These are phyloP conservation scores for Linaria vulgaris DNA, from an alignment of 257 asterid species.

Conservation along the genomic window DNA sequence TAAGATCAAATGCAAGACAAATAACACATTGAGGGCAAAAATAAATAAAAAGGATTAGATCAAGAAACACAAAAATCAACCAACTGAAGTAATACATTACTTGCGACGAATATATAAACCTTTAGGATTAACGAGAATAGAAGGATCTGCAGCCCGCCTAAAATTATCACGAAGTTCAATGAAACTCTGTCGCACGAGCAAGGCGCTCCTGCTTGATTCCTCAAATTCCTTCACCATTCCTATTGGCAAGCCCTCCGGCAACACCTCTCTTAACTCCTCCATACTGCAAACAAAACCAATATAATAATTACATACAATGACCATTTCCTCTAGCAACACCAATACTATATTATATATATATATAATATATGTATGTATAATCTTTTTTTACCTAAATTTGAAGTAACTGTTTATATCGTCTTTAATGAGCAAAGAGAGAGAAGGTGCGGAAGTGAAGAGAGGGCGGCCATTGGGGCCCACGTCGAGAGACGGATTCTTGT, in stretches of 20 bases:
- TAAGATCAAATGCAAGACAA: slow-evolving; percentile 3
- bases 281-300: slow-evolving; percentile 43
- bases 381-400: slow-evolving; percentile 57
- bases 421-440: slow-evolving; percentile 55
- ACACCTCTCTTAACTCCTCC: slow-evolving; percentile 58
- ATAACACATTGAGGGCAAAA: slow-evolving; percentile 3
- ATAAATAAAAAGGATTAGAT: slow-evolving; percentile 1
- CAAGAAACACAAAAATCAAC: slow-evolving; percentile 1
- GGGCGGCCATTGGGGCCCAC: slow-evolving; percentile 80
- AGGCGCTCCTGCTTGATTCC: slow-evolving; percentile 77
- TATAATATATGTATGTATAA: too few relatives aligned
- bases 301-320: too few relatives aligned
- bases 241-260: slow-evolving; percentile 88
- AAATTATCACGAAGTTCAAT: slow-evolving; percentile 90
- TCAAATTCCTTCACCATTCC: slow-evolving; percentile 95
- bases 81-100: neutral
- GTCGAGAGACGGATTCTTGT: slow-evolving; percentile 63
- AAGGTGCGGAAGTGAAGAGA: slow-evolving; percentile 55
- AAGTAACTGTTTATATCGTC: slow-evolving; percentile 60
- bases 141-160: slow-evolving; percentile 73
- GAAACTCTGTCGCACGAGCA: slow-evolving; percentile 79
- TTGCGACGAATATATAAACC: slow-evolving; percentile 37
- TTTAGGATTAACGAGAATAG: slow-evolving; percentile 43
- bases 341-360: too few relatives aligned
- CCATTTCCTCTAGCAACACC: neutral